Conservation (phyloP, 495 filamentous ascomycete genomes). For the Rhizodiscina lignyota region DNA sequence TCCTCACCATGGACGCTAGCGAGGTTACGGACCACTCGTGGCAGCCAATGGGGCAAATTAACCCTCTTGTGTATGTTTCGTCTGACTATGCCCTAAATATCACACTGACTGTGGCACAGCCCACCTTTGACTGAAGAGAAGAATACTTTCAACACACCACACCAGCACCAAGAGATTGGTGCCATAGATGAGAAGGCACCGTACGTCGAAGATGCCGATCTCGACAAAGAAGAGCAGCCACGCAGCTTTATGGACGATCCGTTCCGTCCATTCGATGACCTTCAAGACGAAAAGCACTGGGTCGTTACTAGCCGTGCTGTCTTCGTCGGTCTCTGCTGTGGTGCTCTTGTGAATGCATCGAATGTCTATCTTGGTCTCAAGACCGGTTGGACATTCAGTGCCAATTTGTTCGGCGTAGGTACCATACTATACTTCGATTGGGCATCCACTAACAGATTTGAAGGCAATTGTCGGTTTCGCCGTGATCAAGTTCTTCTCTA, state of each 20-base stretch:
- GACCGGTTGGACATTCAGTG: constrained; percentile 47
- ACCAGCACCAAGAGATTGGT: too few species aligned
- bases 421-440: too few species aligned
- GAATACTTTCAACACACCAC: too few species aligned
- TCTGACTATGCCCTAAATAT: too few species aligned
- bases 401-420: constrained; percentile 25
- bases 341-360: constrained; percentile 43
- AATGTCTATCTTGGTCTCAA: constrained; percentile 54
- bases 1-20: too few species aligned
- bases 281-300: constrained; percentile 17
- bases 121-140: too few species aligned
- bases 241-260: constrained; percentile 13
- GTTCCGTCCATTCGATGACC: constrained; percentile 18
- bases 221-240: constrained; percentile 4
- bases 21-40: too few species aligned
- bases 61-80: too few species aligned
- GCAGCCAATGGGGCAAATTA: too few species aligned
- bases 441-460: too few species aligned
- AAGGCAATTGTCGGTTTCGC: constrained; percentile 47
- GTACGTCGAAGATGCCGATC: background rate
- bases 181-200: too few species aligned
- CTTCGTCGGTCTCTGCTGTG: constrained; percentile 37
- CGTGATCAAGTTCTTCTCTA: constrained; percentile 40
- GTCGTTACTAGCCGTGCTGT: constrained; percentile 43
- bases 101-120: too few species aligned